Conservation (phyloP, 352 stramenopile species). For the Globisporangium radiosum region DNA sequence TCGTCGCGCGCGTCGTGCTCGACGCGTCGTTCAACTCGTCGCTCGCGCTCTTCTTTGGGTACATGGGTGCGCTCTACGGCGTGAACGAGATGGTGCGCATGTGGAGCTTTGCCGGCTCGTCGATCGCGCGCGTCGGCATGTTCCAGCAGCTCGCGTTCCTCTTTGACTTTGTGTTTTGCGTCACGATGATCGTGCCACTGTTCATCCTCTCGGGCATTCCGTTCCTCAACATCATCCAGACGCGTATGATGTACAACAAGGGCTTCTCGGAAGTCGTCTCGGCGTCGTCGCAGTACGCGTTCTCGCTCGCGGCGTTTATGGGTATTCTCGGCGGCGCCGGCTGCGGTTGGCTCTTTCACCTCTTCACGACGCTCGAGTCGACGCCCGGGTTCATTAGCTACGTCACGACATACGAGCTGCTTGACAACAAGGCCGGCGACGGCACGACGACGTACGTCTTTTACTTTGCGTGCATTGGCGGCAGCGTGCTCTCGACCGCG, state of each 20-base stretch:
- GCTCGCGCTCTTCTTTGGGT: conserved; percentile 59
- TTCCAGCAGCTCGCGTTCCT: conserved; percentile 78
- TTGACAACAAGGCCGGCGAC: conserved; percentile 46
- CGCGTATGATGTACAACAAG: conserved; percentile 85
- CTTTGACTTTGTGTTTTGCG: conserved; percentile 75
- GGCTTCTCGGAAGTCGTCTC: conserved; percentile 79
- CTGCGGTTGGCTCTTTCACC: conserved; percentile 61
- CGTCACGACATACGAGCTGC: conserved; percentile 46
- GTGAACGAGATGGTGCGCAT: conserved; percentile 73
- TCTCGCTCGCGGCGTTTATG: conserved; percentile 64
- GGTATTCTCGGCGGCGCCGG: conserved; percentile 50
- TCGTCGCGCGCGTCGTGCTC: conserved; percentile 34
- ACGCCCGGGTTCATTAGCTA: conserved; percentile 67
- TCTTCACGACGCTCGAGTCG: conserved; percentile 57
- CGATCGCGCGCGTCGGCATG: conserved; percentile 39
- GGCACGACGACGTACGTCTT: conserved; percentile 54
- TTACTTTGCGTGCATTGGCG: conserved; percentile 38
- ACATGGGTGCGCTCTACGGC: conserved; percentile 52
- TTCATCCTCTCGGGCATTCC: conserved; percentile 63
- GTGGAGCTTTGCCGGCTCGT: conserved; percentile 55
- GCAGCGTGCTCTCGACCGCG: conserved; percentile 44
- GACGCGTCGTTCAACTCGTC: conserved; percentile 32
- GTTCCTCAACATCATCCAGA: conserved; percentile 78
- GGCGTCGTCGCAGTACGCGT: conserved; percentile 70
- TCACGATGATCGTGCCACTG: conserved; percentile 53